Percentiles rank a stretch among this genome's conserved stretches.
phyloP scores from a whole-genome alignment of 805 yeast genomes.

The Hanseniaspora taiwanica region DNA sequence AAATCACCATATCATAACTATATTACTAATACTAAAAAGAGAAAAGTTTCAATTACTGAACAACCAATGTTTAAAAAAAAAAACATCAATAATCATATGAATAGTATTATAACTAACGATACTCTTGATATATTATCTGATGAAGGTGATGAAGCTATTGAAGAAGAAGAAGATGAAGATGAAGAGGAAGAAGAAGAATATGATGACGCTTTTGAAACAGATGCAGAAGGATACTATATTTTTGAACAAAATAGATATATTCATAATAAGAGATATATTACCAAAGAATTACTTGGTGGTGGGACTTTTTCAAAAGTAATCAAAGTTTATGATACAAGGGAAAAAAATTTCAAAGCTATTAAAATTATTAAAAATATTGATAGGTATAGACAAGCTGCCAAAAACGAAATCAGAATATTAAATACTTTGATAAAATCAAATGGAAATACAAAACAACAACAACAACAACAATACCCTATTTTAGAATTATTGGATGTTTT shows the following conservation, averaged over 20 bases:
- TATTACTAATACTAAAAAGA: conserved; percentile 1
- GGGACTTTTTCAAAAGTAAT: conserved; percentile 91
- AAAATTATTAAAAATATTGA: conserved; percentile 87
- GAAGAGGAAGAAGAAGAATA: background rate
- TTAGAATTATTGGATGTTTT: conserved; percentile 70
- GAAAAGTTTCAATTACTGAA: conserved; percentile 2
- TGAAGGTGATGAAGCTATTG: background rate
- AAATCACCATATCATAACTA: background rate
- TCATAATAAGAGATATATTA: conserved; percentile 52
- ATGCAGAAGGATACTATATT: conserved; percentile 54
- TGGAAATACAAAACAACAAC: conserved; percentile 26
- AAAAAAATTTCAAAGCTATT: conserved; percentile 62
- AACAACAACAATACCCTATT: conserved; percentile 38
- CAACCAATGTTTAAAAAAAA: background rate
- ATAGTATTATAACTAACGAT: too few relatives aligned
- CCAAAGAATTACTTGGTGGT: conserved; percentile 64
- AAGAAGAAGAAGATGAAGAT: background rate
- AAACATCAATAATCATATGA: too few relatives aligned
- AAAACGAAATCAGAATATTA: conserved; percentile 77
- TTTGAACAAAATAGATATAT: conserved; percentile 44
- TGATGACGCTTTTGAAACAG: background rate
- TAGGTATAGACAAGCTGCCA: conserved; percentile 90
- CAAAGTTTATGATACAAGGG: conserved; percentile 43
- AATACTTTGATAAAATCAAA: conserved; percentile 12
- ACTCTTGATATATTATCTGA: too few relatives aligned